A percentile compares a stretch with the other conserved stretches of the same genome.
Conservation (phyloP, 257 asterid species). For the Primulina huaijiensis region DNA sequence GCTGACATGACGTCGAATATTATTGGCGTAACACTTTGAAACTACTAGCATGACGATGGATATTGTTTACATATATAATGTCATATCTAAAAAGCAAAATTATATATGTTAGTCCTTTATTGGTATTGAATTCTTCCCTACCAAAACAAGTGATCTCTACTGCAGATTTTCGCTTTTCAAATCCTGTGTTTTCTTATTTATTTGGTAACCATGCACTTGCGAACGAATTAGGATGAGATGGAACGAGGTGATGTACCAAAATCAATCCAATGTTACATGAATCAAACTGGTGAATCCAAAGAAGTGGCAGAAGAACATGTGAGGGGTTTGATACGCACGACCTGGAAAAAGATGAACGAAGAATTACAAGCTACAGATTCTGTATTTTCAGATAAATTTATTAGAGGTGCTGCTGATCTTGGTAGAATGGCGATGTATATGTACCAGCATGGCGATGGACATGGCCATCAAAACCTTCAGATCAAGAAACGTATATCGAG, state of each 20-base stretch:
- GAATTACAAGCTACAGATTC: conserved; percentile 11
- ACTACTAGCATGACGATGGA: too few relatives aligned
- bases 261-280: conserved; percentile 48
- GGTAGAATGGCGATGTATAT: conserved; percentile 51
- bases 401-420: conserved; percentile 29
- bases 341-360: conserved; percentile 41
- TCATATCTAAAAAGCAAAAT: too few relatives aligned
- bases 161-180: too few relatives aligned
- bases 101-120: too few relatives aligned
- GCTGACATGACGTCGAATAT: too few relatives aligned
- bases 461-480: conserved; percentile 32
- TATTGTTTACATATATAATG: too few relatives aligned
- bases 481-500: conserved; percentile 24
- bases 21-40: too few relatives aligned
- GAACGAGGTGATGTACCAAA: conserved; percentile 39
- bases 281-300: conserved; percentile 29
- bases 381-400: conserved; percentile 25
- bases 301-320: conserved; percentile 32
- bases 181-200: too few relatives aligned
- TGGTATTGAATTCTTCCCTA: too few relatives aligned
- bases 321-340: conserved; percentile 17
- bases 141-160: too few relatives aligned
- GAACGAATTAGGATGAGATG: conserved; percentile 31
- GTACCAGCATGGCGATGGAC: conserved; percentile 60
- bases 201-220: too few relatives aligned